Evolutionary conservation across 352 stramenopile species (phyloP).

Genomic region (Phytophthora boehmeriae): DNA sequence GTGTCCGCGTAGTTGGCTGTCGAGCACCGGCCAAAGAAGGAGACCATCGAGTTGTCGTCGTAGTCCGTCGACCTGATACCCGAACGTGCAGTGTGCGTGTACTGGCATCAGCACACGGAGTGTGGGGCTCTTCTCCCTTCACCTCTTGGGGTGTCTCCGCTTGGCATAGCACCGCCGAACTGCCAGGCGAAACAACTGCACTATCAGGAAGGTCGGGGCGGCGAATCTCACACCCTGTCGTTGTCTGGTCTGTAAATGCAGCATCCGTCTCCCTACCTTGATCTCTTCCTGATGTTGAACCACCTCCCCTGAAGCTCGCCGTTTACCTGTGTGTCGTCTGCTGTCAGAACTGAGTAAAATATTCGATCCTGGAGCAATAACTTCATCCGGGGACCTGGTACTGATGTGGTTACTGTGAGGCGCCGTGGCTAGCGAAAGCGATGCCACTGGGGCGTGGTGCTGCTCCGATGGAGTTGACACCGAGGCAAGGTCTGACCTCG

Average conservation of each 20-base stretch:
- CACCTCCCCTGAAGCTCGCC: constrained; percentile 28
- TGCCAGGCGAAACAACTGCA: constrained; percentile 16
- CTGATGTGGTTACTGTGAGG: neutral
- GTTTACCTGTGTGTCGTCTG: constrained; percentile 27
- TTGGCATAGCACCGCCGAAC: neutral
- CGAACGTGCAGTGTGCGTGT: constrained; percentile 4
- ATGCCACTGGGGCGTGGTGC: constrained; percentile 8
- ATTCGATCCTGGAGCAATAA: constrained; percentile 2
- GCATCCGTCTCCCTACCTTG: constrained; percentile 10
- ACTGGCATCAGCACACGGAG: neutral
- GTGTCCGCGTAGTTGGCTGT: constrained; percentile 2
- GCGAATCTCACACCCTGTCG: constrained; percentile 16
- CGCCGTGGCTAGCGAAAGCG: constrained; percentile 3
- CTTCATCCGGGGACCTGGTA: constrained; percentile 2
- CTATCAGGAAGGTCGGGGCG: constrained; percentile 21
- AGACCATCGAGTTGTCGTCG: constrained; percentile 36
- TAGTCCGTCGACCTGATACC: constrained; percentile 31
- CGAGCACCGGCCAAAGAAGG: constrained; percentile 19
- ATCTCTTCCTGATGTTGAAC: constrained; percentile 20
- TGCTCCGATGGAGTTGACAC: constrained; percentile 18
- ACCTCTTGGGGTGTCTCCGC: neutral
- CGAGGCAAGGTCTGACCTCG: neutral
- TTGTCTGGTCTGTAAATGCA: constrained; percentile 2
- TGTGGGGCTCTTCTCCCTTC: constrained; percentile 3
- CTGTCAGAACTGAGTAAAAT: constrained; percentile 1